Conservation (phyloP, 169 alveolate species). For the Blepharisma undulans region DNA sequence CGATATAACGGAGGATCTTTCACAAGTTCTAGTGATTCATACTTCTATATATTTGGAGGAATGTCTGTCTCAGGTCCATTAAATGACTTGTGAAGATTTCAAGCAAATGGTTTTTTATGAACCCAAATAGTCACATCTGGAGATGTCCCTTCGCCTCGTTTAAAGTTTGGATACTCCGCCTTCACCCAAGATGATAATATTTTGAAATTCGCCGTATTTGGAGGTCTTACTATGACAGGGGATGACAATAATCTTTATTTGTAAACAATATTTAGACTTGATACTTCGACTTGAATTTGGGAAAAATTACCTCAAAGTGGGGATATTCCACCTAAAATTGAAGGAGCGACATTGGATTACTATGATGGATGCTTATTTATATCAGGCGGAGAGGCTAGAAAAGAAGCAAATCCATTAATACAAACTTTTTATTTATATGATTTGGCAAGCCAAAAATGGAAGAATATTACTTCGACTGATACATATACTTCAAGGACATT, state of each 20-base stretch:
- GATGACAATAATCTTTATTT: background rate
- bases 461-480: background rate
- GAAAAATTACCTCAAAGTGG: background rate
- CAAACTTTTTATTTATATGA: background rate
- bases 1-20: constrained; percentile 1
- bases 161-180: background rate
- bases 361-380: background rate
- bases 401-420: background rate
- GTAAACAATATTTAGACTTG: background rate
- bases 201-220: background rate
- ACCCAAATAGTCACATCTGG: background rate
- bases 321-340: background rate
- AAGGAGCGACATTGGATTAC: background rate
- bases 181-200: background rate
- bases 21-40: background rate
- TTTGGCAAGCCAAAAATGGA: background rate
- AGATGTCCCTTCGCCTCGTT: background rate
- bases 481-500: background rate
- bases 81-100: background rate
- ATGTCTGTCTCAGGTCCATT: background rate
- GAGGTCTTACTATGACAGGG: background rate
- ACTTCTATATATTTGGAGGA: background rate
- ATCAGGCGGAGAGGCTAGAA: background rate
- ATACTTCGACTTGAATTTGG: background rate
- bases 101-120: background rate